phyloP scores from a whole-genome alignment of 2,329 filamentous ascomycete species.

The Aotearoamyces nothofagi region DNA sequence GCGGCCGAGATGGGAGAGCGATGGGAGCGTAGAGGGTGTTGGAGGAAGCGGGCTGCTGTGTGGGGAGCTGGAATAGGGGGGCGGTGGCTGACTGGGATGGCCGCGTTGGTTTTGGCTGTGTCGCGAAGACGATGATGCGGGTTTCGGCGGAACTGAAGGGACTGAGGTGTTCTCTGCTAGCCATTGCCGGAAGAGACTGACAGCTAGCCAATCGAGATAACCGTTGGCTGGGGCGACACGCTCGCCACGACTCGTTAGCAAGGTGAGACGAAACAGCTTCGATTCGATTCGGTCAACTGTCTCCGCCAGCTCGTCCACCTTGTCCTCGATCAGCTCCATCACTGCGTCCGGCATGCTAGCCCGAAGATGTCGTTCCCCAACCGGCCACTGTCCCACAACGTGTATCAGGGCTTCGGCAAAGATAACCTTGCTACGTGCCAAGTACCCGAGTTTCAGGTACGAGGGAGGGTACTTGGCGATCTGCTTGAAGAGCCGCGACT shows the following conservation, averaged over 20 bases:
- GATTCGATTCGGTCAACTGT: slow-evolving; percentile 65
- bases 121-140: slow-evolving; percentile 21
- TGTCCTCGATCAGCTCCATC: slow-evolving; percentile 84
- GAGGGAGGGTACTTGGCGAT: slow-evolving; percentile 91
- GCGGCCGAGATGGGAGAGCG: slow-evolving; percentile 47
- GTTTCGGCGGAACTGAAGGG: slow-evolving; percentile 34
- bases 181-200: slow-evolving; percentile 85
- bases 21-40: slow-evolving; percentile 24
- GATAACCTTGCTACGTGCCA: slow-evolving; percentile 70
- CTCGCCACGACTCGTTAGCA: slow-evolving; percentile 69
- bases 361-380: slow-evolving; percentile 62
- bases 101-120: slow-evolving; percentile 8
- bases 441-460: slow-evolving; percentile 78
- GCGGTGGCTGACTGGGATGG: slow-evolving; percentile 15
- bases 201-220: slow-evolving; percentile 80
- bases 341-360: slow-evolving; percentile 57
- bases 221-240: slow-evolving; percentile 64
- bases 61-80: too few species aligned
- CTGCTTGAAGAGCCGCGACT: slow-evolving; percentile 83
- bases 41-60: slow-evolving; percentile 16
- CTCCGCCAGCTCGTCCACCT: slow-evolving; percentile 83
- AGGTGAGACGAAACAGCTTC: slow-evolving; percentile 64
- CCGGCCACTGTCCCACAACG: slow-evolving; percentile 87
- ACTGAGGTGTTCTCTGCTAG: slow-evolving; percentile 79
- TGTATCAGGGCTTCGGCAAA: slow-evolving; percentile 83